These are phyloP conservation scores for Monosporozyma solicola DNA, from an alignment of 805 yeast species.

Conservation along the genomic window DNA sequence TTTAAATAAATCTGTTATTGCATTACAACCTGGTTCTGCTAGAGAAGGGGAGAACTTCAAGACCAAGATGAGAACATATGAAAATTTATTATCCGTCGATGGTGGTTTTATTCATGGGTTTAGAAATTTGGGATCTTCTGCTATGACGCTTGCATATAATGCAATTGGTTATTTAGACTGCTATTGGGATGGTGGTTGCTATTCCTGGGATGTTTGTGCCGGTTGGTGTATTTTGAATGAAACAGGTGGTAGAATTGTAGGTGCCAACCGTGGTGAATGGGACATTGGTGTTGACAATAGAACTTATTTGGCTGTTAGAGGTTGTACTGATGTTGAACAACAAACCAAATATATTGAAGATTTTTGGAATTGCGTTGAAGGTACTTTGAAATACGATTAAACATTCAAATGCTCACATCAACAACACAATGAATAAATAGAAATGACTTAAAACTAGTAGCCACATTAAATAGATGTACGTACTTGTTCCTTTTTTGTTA, in stretches of 20 bases:
- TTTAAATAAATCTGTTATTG: conserved; percentile 78
- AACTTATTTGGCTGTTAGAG: conserved; percentile 47
- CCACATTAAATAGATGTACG: background rate
- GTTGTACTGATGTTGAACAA: conserved; percentile 30
- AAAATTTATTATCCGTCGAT: conserved; percentile 76
- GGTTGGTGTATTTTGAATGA: conserved; percentile 56
- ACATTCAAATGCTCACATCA: background rate
- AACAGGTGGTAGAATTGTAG: conserved; percentile 50
- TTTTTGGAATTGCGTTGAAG: conserved; percentile 45
- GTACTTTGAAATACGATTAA: conserved; percentile 36
- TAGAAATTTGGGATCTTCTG: conserved; percentile 56
- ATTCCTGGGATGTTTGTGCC: conserved; percentile 65
- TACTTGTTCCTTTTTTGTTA: background rate
- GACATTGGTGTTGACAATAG: conserved; percentile 43
- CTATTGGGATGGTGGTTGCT: conserved; percentile 65
- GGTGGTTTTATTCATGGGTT: conserved; percentile 82
- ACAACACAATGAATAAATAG: background rate
- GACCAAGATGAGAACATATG: conserved; percentile 69
- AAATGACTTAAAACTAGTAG: background rate
- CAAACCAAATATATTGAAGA: conserved; percentile 39
- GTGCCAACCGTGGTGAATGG: conserved; percentile 45
- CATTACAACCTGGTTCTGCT: conserved; percentile 81
- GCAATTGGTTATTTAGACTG: conserved; percentile 53
- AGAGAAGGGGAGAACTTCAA: conserved; percentile 83
- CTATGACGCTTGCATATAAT: conserved; percentile 49